Evolutionary conservation across 352 stramenopile genomes (phyloP).

Genomic region (Blastocystis sp.): DNA sequence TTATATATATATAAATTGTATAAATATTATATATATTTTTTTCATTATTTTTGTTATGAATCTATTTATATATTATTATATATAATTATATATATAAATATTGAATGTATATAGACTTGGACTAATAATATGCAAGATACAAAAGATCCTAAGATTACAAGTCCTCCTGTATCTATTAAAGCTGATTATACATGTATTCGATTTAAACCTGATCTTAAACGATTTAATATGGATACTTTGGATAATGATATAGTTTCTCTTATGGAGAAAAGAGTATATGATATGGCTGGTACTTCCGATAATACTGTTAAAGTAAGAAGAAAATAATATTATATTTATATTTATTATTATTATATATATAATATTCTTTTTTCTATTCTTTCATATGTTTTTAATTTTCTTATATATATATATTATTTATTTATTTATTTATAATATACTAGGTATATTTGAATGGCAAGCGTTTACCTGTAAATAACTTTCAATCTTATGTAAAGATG

Average conservation of each 20-base stretch:
- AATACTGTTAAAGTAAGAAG: constrained; percentile 47
- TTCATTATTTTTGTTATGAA: background rate
- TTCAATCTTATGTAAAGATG: constrained; percentile 72
- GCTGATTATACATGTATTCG: constrained; percentile 81
- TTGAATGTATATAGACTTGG: too few species aligned
- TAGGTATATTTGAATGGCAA: constrained; percentile 78
- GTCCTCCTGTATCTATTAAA: constrained; percentile 31
- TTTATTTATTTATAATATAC: background rate
- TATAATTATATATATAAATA: constrained; percentile 8
- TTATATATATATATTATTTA: constrained; percentile 1
- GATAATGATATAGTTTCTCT: constrained; percentile 74
- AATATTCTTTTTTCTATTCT: constrained; percentile 41
- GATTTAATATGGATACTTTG: constrained; percentile 68
- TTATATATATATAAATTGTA: too few species aligned
- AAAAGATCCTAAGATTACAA: constrained; percentile 57
- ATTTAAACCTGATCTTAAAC: constrained; percentile 76
- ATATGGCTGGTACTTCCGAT: constrained; percentile 77
- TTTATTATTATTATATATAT: background rate
- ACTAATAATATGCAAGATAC: constrained; percentile 74
- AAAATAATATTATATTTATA: background rate
- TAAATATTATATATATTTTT: too few species aligned
- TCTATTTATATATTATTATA: background rate
- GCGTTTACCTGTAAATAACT: constrained; percentile 68
- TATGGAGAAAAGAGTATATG: constrained; percentile 84
- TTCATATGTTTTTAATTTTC: too few species aligned